Evolutionary conservation across 2,329 filamentous ascomycete genomes (phyloP).

Genomic region (Orbilia javanica): DNA sequence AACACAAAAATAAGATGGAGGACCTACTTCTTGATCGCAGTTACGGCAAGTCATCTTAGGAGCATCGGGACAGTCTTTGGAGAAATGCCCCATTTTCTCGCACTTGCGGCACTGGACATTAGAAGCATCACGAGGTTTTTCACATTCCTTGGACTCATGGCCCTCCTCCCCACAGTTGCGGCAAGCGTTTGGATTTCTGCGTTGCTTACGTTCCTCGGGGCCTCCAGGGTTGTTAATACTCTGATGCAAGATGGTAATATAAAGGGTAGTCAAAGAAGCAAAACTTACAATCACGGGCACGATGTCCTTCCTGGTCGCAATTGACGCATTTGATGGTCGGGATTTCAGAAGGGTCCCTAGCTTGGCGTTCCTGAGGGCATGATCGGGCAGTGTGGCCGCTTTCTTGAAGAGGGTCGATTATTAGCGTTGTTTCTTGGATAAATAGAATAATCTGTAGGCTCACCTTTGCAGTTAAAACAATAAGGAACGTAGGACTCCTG

Average conservation of each 20-base stretch:
- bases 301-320: conserved; percentile 75
- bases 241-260: no score
- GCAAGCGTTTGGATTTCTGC: conserved; percentile 60
- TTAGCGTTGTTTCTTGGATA: neutral
- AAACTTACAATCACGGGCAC: conserved; percentile 72
- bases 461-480: conserved; percentile 73
- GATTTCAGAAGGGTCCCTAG: conserved; percentile 30
- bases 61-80: conserved; percentile 53
- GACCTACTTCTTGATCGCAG: conserved; percentile 45
- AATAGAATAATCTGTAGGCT: conserved; percentile 36
- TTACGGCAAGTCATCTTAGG: conserved; percentile 52
- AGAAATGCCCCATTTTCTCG: conserved; percentile 54
- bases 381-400: conserved; percentile 74
- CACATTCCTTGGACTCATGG: conserved; percentile 64
- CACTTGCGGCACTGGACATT: conserved; percentile 74
- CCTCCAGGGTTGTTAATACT: conserved; percentile 62
- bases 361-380: conserved; percentile 66
- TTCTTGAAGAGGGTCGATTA: conserved; percentile 63
- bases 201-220: conserved; percentile 64
- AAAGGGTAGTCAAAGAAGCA: neutral
- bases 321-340: conserved; percentile 73
- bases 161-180: conserved; percentile 62
- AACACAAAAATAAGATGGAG: neutral
- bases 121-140: conserved; percentile 72
- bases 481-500: conserved; percentile 72